Percentiles rank a stretch among this genome's conserved stretches.
Conservation (phyloP, 1,139 yeast genomes). For the Taiozyma onychis region DNA sequence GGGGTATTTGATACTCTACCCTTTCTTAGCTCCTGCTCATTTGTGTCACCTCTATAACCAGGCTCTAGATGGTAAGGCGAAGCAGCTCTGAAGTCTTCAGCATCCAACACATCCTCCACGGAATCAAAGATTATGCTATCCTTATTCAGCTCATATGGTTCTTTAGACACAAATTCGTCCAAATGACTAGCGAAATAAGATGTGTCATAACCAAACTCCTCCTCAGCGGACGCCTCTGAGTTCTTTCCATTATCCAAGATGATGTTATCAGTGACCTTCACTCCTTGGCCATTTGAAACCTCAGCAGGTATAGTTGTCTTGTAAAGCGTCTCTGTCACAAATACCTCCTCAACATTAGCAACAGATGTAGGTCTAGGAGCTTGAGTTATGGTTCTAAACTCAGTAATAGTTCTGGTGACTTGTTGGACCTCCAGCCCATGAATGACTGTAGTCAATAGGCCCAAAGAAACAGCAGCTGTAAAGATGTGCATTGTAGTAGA, state of each 20-base stretch:
- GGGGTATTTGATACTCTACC: neutral
- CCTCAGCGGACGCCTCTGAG: neutral
- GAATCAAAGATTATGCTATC: neutral
- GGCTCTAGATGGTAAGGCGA: constrained; percentile 6
- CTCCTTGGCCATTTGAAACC: neutral
- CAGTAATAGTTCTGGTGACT: constrained; percentile 8
- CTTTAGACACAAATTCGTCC: neutral
- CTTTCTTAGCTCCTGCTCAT: constrained; percentile 2
- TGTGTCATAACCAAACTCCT: constrained; percentile 5
- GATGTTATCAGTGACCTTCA: neutral
- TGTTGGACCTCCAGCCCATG: neutral
- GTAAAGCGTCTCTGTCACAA: constrained; percentile 4
- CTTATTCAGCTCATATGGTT: neutral
- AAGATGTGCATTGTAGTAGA: neutral
- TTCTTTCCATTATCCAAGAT: neutral
- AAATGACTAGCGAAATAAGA: constrained; percentile 7
- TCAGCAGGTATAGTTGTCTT: neutral
- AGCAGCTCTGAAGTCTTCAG: neutral
- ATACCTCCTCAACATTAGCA: neutral
- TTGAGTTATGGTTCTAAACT: constrained; percentile 7
- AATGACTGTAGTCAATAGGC: neutral
- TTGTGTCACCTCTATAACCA: constrained; percentile 1
- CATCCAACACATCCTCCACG: neutral
- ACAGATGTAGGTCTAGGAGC: neutral
- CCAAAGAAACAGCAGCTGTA: neutral